Evolutionary conservation across 2,329 filamentous ascomycete species (phyloP), one percentile per base, ranked within the genome.

Genomic region (Kalaharituber pfeilii): DNA sequence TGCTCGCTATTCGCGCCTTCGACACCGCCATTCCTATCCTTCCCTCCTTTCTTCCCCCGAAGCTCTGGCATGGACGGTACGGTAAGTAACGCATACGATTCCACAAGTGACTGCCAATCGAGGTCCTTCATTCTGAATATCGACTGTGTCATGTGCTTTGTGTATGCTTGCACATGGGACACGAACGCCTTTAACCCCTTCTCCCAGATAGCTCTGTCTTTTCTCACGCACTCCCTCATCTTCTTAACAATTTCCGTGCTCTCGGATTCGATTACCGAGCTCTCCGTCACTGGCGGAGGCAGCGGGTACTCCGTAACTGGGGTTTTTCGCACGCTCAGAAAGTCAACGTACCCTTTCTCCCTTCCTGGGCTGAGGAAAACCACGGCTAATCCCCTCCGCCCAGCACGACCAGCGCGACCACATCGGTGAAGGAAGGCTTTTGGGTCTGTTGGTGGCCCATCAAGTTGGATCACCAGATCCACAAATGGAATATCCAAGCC

Each of bases 391-490:
- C 91, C 91, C 57, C 82, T 81, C 58, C 87, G 78, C 2, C 87
- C 87, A 86, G 96, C 96, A 29, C 91, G 78, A 0, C 91, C 91
- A 1, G 91, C 86, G 55, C 91, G 78, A 15, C 91, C 91, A 3
- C 96, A 78, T 15, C 93, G 82, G 69, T 98, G 93, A 65, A 98
- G 95, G 65, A 98, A 98, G 9, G 84, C 87, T 67, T 96, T 96
- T 0, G 88, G 86, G 63, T 95, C 88, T 39, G 82, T 86, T 2
- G 62, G 62, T 3, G 62, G 62, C 2, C 81, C 84, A 66, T 95
- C 88, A 44, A 95, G 74, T 66, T 95, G 89, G 0, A 94, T 77
- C 3, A 95, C 88, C 1, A 95, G 75, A 65, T 95, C 89, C 36
- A 95, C 87, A 54, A 87, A 80, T 0, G 88, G 87, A 53, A 95